Percentiles rank a stretch among this genome's conserved stretches.
Evolutionary conservation across 768 basidiomycete genomes (phyloP).

Genomic region (Kwoniella mangroviensis): DNA sequence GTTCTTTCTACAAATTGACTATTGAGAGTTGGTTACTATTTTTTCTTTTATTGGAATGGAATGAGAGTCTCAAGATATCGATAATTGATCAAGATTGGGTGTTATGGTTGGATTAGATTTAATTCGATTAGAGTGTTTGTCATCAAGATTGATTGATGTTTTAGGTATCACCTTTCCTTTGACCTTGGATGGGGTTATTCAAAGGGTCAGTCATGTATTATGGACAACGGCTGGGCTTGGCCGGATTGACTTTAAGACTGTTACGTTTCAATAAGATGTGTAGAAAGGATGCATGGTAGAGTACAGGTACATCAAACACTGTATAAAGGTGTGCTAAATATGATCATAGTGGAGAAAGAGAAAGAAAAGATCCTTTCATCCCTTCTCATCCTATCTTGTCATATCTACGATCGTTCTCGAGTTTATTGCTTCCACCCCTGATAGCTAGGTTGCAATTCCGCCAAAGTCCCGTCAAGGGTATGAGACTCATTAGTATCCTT

Average conservation of each 20-base stretch:
- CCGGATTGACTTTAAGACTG: not conserved
- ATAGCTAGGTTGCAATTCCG: constrained; percentile 2
- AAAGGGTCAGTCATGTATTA: not conserved
- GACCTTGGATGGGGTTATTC: not conserved
- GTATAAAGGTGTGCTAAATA: not conserved
- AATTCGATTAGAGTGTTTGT: too few relatives aligned
- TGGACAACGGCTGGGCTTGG: not conserved
- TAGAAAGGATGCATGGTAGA: not conserved
- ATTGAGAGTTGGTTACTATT: not conserved
- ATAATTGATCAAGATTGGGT: not conserved
- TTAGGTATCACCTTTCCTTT: not conserved
- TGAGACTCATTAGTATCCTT: not conserved
- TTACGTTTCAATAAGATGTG: not conserved
- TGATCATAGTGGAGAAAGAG: not conserved
- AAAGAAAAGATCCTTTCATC: not conserved
- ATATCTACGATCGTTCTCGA: too few relatives aligned
- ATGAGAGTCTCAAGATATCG: not conserved
- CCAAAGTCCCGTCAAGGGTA: not conserved
- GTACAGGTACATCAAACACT: not conserved
- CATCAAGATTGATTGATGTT: not conserved
- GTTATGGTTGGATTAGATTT: not conserved
- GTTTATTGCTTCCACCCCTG: constrained; percentile 4
- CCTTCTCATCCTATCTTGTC: not conserved
- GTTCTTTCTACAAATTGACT: not conserved
- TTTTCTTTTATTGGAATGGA: not conserved